Evolutionary conservation across 2,329 filamentous ascomycete genomes (phyloP).

Genomic region (Pezicula neosporulosa): DNA sequence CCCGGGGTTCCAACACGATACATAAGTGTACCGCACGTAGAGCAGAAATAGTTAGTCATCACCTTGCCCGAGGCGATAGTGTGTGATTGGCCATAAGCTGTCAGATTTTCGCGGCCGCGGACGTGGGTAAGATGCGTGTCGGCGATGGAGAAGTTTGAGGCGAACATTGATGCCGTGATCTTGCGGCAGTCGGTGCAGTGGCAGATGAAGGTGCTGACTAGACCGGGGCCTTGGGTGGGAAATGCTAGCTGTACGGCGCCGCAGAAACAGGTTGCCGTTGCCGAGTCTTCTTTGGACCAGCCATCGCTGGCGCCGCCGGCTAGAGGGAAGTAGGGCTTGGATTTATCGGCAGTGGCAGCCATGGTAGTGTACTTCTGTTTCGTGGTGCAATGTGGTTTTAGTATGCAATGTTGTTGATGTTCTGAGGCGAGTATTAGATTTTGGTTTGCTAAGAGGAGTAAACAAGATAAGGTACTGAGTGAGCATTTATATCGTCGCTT

Average conservation of each 20-base stretch:
- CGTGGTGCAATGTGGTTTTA: no score
- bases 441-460: no score
- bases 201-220: conserved; percentile 52
- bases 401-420: no score
- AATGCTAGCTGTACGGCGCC: conserved; percentile 52
- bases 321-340: conserved; percentile 35
- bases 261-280: conserved; percentile 57
- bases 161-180: conserved; percentile 59
- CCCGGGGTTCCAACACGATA: conserved; percentile 48
- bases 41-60: conserved; percentile 63
- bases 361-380: neutral
- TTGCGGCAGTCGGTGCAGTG: conserved; percentile 61
- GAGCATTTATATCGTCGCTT: no score
- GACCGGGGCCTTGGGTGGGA: conserved; percentile 39
- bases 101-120: conserved; percentile 49
- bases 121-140: conserved; percentile 43
- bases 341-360: conserved; percentile 12
- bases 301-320: conserved; percentile 36
- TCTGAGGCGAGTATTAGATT: no score
- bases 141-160: conserved; percentile 51
- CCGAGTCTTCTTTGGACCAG: conserved; percentile 41
- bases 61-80: conserved; percentile 42
- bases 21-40: conserved; percentile 56
- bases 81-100: conserved; percentile 37
- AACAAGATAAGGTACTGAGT: no score